Conservation (phyloP, 1,284 basidiomycete species). For the Trametes hirsuta region DNA sequence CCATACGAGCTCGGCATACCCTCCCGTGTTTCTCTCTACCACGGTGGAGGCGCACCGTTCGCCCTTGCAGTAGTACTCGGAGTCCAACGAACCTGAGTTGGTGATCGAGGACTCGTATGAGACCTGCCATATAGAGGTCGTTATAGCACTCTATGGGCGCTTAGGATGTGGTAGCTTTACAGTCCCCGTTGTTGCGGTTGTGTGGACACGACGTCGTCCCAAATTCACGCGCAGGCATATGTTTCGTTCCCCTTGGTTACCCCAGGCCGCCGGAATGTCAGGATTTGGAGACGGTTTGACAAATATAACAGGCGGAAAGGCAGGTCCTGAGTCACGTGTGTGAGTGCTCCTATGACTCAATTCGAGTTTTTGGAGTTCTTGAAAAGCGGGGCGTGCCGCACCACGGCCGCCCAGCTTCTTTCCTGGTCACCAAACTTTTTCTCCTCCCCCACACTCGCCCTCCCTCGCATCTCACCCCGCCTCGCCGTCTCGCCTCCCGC, state of each 20-base stretch:
- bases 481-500: background rate
- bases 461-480: background rate
- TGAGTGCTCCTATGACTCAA: conserved; percentile 24
- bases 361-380: conserved; percentile 23
- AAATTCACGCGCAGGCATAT: no score
- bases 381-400: conserved; percentile 17
- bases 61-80: no score
- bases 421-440: conserved; percentile 4
- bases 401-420: background rate
- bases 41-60: no score
- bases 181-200: background rate
- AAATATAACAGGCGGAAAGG: conserved; percentile 6
- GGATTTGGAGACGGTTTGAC: background rate
- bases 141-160: background rate
- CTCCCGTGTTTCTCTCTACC: no score
- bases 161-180: background rate
- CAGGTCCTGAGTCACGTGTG: conserved; percentile 17
- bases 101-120: no score
- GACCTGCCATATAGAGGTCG: background rate
- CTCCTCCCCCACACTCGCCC: background rate
- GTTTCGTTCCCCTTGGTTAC: background rate
- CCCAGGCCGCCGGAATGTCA: background rate
- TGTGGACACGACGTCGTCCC: background rate
- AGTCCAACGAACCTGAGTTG: no score
- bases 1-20: no score